phyloP scores from a whole-genome alignment of 1,284 basidiomycete genomes.

The Albatrellus sp. region DNA sequence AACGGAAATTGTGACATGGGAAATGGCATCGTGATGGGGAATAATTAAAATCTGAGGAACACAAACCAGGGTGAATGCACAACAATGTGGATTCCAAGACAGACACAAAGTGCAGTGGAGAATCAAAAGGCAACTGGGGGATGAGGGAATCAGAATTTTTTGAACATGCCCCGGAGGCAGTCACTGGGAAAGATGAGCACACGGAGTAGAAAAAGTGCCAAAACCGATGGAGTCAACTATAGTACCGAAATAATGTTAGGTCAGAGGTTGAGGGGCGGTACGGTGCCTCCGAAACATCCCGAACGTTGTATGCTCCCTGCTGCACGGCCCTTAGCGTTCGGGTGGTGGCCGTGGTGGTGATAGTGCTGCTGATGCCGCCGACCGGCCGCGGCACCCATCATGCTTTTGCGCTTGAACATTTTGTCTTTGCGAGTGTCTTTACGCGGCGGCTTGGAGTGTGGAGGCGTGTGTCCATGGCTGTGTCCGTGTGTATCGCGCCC shows the following conservation, averaged over 20 bases:
- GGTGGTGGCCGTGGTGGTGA: slow-evolving; percentile 47
- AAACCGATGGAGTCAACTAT: too few relatives aligned
- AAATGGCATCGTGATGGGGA: not conserved
- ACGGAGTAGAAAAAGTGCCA: too few relatives aligned
- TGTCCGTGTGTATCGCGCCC: slow-evolving; percentile 18
- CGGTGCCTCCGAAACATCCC: slow-evolving; percentile 29
- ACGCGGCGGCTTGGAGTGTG: slow-evolving; percentile 10
- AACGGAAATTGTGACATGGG: not conserved
- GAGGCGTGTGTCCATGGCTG: slow-evolving; percentile 8
- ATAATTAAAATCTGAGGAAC: too few relatives aligned
- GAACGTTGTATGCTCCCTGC: slow-evolving; percentile 47
- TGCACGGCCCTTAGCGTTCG: slow-evolving; percentile 54
- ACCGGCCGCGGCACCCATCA: slow-evolving; percentile 26
- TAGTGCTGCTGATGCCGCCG: slow-evolving; percentile 27
- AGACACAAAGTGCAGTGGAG: too few relatives aligned
- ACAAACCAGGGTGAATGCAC: too few relatives aligned
- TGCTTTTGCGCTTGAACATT: slow-evolving; percentile 39
- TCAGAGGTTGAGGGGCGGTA: slow-evolving; percentile 14
- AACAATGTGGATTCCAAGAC: too few relatives aligned
- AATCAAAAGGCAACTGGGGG: too few relatives aligned
- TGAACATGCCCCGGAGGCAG: too few relatives aligned
- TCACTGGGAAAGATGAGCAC: too few relatives aligned
- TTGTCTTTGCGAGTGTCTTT: slow-evolving; percentile 10
- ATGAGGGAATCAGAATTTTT: too few relatives aligned
- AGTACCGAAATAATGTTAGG: not conserved